Evolutionary conservation across 306 rosid genomes (phyloP), one percentile per base, ranked within the genome.

Genomic region (Rubus idaeus): DNA sequence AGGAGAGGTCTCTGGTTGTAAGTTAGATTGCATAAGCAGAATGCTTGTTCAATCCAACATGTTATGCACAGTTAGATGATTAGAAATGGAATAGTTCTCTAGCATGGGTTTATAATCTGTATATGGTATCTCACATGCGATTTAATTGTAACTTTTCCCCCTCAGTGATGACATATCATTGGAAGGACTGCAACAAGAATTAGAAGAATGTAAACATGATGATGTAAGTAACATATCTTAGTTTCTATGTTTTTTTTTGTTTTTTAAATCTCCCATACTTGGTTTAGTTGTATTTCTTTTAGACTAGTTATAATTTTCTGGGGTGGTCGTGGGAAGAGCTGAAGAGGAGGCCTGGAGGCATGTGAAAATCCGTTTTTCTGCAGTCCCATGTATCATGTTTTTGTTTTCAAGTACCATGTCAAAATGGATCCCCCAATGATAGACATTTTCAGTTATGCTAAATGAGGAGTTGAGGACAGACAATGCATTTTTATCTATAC

Each of bases 171-270:
- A 92, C 74, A 78, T 92, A 62, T 90, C 97, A 5, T 79, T 95
- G 90, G 97, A 95, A 74, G 98, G 98, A 65, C 86, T 95, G 17
- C 88, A 95, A 77, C 91, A 90, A 87, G 98, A 95, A 82, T 87
- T 95, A 8, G 97, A 95, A 81, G 97, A 95, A 88, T 92, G 97
- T 78, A 88, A 86, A 81, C 73, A 90, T 52, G 91, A 95, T 47
- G 91, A 90, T 46, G 97, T 95, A 66, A 86, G 96, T 84, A 51
- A 66, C 71, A 55, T 42, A 41, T 23, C 39, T 37, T 26, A 79
- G 56, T 23, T 64, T 50, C 44, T 12, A 26, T 77, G 68, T n/a
- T 80, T 9, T 40, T 12, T 23, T 23, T 39, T 50, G 5, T 21
- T 12, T 23, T 23, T 39, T 50, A n/a, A 76, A 17, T 21, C 51